A percentile compares a stretch with the other conserved stretches of the same genome.
phyloP scores from a whole-genome alignment of 495 filamentous ascomycete species.

The Aspergillus biplanus region DNA sequence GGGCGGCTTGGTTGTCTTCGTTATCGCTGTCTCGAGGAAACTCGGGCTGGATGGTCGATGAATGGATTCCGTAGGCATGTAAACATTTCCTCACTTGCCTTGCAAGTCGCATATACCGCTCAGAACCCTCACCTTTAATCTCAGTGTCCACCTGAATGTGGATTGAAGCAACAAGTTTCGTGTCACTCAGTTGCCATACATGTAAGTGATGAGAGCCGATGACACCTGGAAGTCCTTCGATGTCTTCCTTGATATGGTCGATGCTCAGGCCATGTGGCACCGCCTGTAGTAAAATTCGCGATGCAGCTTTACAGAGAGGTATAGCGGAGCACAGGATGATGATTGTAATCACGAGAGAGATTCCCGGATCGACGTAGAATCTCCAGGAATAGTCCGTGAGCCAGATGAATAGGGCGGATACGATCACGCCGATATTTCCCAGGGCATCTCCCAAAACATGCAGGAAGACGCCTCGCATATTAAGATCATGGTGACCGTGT shows the following conservation, averaged over 20 bases:
- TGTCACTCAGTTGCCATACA: conserved; percentile 95
- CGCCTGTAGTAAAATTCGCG: conserved; percentile 92
- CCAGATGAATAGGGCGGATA: conserved; percentile 92
- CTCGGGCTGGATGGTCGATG: conserved; percentile 97
- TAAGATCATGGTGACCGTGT: conserved; percentile 82
- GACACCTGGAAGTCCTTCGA: conserved; percentile 79
- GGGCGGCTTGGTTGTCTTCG: conserved; percentile 46
- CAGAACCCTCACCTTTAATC: conserved; percentile 69
- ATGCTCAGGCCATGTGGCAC: conserved; percentile 85
- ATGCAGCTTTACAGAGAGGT: conserved; percentile 88
- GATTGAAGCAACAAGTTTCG: conserved; percentile 86
- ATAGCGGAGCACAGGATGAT: conserved; percentile 93
- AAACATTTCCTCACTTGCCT: conserved; percentile 79
- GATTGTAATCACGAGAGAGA: conserved; percentile 93
- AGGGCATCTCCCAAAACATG: conserved; percentile 96
- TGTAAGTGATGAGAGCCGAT: conserved; percentile 92
- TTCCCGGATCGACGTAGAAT: conserved; percentile 85
- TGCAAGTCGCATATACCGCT: conserved; percentile 88
- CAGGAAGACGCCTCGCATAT: conserved; percentile 96
- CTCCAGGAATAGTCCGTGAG: conserved; percentile 69
- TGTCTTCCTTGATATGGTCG: conserved; percentile 90
- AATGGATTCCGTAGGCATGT: conserved; percentile 95
- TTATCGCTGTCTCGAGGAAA: conserved; percentile 69
- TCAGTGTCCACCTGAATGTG: conserved; percentile 88
- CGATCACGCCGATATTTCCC: conserved; percentile 95